Evolutionary conservation across 495 filamentous ascomycete genomes (phyloP), one percentile per base, ranked within the genome.

Genomic region (Bombardia bombarda): DNA sequence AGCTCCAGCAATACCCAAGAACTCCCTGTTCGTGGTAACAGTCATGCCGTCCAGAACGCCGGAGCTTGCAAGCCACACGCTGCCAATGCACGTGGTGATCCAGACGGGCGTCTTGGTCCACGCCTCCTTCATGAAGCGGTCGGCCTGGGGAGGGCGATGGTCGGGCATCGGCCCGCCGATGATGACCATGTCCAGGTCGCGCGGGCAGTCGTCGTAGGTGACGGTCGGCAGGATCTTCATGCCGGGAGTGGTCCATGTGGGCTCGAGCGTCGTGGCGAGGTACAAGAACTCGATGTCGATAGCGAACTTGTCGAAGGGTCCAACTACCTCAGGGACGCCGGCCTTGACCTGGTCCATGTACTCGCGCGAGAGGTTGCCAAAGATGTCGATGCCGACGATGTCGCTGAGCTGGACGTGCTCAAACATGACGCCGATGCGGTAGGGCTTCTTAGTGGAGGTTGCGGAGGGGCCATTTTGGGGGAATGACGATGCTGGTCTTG

Each of bases 11-110:
- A 20, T 10, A 3, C 9, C 33, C 33, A 56, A 24, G 17, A 46
- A 46, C 38, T 21, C 38, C 35, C 36, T 32, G 16, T 56, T 56
- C 13, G 52, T 56, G 4, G 52, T 56, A 6, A 12, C n/a, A 36
- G 38, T 46, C 28, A 23, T 42, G 13, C 52, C 52, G 13, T 56
- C 42, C 30, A 56, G 20, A 38, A 56, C 22, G 1, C 48, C 49
- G 1, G 45, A 35, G 32, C 32, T 40, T 6, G 52, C 52, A 12
- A 49, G 45, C 52, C 52, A 56, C 10, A 49, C 9, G n/a, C 45
- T 49, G n/a, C 54, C 51, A 8, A 47, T 43, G 21, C 50, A 57
- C 3, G 54, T 61, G 10, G 55, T 61, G 34, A 61, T 38, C 42
- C 37, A 42, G 3, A 56, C 48, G 23, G 38, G 34, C 13, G 52